A percentile compares a stretch with the other conserved stretches of the same genome.
These are phyloP conservation scores for Mucor mucedo DNA, from an alignment of 371 early-diverging fungal species.

Conservation along the genomic window DNA sequence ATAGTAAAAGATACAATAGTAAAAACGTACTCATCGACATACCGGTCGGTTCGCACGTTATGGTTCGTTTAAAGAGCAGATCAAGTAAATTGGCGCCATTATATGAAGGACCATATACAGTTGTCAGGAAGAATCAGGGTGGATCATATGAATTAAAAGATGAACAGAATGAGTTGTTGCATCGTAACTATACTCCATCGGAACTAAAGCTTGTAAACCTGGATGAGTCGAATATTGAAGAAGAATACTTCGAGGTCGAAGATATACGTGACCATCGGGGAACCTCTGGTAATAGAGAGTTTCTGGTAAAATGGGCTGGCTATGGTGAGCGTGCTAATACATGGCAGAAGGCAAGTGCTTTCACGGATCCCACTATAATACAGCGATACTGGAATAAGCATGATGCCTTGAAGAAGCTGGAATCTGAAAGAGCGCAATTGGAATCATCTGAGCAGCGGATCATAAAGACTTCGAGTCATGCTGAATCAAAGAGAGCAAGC, in stretches of 20 bases:
- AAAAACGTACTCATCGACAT: conserved; percentile 13
- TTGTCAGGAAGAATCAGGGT: conserved; percentile 8
- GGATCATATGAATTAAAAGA: conserved; percentile 13
- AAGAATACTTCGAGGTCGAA: conserved; percentile 7
- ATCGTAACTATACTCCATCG: conserved; percentile 13
- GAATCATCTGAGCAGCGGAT: too few relatives aligned
- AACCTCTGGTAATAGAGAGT: not conserved
- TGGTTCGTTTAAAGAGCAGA: conserved; percentile 1
- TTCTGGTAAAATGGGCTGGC: conserved; percentile 8
- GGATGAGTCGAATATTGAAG: conserved; percentile 11
- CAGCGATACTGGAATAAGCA: conserved; percentile 14
- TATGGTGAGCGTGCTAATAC: conserved; percentile 16
- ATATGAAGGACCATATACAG: conserved; percentile 15
- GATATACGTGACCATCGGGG: conserved; percentile 14
- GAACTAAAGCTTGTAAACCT: conserved; percentile 17
- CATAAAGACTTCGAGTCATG: too few relatives aligned
- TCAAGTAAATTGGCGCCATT: not conserved
- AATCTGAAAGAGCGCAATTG: too few relatives aligned
- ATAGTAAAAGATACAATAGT: conserved; percentile 5
- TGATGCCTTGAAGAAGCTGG: too few relatives aligned
- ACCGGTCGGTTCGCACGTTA: conserved; percentile 8
- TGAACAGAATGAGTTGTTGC: conserved; percentile 13
- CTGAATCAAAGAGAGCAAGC: too few relatives aligned
- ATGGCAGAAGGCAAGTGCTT: conserved; percentile 12
- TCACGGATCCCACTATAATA: conserved; percentile 3